These are phyloP conservation scores for Protoeuglena noctilucae DNA, from an alignment of 139 green algal genomes.

Conservation along the genomic window DNA sequence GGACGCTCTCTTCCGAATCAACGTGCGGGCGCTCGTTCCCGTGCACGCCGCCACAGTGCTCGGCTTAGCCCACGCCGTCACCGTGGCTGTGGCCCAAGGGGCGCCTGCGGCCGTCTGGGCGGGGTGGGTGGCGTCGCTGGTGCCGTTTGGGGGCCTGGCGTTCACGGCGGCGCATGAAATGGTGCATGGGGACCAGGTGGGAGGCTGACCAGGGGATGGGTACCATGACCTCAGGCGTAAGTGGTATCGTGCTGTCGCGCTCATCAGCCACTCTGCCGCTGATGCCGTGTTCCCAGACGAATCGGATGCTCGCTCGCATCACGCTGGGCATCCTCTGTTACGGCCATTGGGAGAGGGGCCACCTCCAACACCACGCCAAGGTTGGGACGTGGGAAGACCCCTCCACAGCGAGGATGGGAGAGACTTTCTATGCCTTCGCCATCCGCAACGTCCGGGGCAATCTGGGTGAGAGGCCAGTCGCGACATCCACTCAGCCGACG, in stretches of 20 bases:
- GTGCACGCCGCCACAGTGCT: no score
- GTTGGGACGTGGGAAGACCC: background rate
- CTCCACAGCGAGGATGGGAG: background rate
- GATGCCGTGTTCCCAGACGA: no score
- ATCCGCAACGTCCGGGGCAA: background rate
- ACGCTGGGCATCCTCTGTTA: background rate
- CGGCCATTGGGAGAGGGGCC: background rate
- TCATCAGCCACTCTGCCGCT: no score
- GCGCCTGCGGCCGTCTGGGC: no score
- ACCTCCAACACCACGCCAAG: background rate
- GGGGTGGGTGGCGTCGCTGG: background rate
- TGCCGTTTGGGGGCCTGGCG: background rate
- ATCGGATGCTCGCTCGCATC: background rate
- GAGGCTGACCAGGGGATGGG: no score
- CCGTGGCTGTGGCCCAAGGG: no score
- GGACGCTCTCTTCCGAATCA: no score
- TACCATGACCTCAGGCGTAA: no score
- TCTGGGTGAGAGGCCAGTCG: background rate
- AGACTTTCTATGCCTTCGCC: background rate
- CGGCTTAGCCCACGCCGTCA: no score
- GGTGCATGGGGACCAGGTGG: background rate
- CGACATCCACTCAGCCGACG: no score
- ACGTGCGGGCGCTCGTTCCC: no score
- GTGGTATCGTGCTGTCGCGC: no score
- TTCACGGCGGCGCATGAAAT: background rate